Evolutionary conservation across 2,329 filamentous ascomycete genomes (phyloP).

Genomic region (Diplodia corticola): DNA sequence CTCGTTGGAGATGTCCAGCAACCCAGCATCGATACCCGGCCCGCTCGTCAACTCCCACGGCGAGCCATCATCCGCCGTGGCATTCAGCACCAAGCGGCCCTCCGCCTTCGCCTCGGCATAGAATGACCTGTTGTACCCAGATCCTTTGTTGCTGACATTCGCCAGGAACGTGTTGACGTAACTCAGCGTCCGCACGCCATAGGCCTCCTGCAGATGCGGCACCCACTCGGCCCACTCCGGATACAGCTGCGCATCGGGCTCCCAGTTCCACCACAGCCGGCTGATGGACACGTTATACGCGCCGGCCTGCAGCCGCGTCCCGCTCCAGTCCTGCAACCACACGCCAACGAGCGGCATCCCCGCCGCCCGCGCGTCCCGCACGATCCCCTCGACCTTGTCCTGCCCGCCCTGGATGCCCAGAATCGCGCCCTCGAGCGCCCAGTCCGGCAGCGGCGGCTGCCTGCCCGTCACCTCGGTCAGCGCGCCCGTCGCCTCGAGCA

Average conservation of each 20-base stretch:
- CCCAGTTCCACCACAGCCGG: slow-evolving; percentile 45
- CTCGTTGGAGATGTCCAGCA: slow-evolving; percentile 41
- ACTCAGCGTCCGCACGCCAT: slow-evolving; percentile 33
- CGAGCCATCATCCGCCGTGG: slow-evolving; percentile 36
- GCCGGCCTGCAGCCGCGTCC: slow-evolving; percentile 37
- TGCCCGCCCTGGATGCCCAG: slow-evolving; percentile 42
- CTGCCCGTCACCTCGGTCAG: slow-evolving; percentile 39
- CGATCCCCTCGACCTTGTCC: slow-evolving; percentile 37
- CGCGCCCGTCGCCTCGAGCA: slow-evolving; percentile 29
- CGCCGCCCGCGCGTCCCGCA: slow-evolving; percentile 33
- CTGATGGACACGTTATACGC: slow-evolving; percentile 35
- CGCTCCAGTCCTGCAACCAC: slow-evolving; percentile 42
- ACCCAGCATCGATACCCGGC: slow-evolving; percentile 39
- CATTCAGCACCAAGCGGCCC: slow-evolving; percentile 38
- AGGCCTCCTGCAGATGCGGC: slow-evolving; percentile 33
- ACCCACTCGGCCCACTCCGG: slow-evolving; percentile 40
- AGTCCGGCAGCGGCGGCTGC: slow-evolving; percentile 36
- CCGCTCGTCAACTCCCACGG: slow-evolving; percentile 38
- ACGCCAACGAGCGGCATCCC: slow-evolving; percentile 38
- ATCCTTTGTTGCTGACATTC: slow-evolving; percentile 38
- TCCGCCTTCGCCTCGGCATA: slow-evolving; percentile 36
- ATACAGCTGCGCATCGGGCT: slow-evolving; percentile 38
- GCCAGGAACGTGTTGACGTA: slow-evolving; percentile 41
- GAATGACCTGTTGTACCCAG: slow-evolving; percentile 35
- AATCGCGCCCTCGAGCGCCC: slow-evolving; percentile 32